These are phyloP conservation scores for Phytopythium chamaehyphon DNA, from an alignment of 352 stramenopile species.

Conservation along the genomic window DNA sequence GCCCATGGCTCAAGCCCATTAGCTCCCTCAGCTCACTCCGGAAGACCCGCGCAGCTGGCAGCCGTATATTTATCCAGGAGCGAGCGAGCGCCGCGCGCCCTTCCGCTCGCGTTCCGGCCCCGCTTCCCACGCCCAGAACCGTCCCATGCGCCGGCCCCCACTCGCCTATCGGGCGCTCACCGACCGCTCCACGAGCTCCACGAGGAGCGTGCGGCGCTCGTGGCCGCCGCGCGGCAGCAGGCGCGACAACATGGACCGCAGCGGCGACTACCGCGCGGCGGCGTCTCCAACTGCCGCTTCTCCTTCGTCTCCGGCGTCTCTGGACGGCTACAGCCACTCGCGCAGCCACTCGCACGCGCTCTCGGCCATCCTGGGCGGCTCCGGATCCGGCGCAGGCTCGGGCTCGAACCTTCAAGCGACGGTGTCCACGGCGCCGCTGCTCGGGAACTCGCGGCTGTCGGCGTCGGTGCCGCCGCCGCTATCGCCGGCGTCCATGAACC, in stretches of 20 bases:
- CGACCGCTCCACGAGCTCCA: no score
- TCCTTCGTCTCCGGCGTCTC: neutral
- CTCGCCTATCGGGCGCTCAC: no score
- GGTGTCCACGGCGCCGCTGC: neutral
- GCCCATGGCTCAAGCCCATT: no score
- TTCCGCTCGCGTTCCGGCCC: no score
- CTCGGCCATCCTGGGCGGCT: conserved; percentile 33
- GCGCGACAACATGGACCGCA: neutral
- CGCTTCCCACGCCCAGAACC: no score
- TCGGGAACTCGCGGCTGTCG: conserved; percentile 12
- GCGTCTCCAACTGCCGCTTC: conserved; percentile 13
- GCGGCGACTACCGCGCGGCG: conserved; percentile 25
- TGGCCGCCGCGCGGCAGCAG: no score
- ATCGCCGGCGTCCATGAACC: neutral
- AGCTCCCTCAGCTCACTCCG: no score
- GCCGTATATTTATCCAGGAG: conserved; percentile 3
- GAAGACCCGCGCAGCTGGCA: no score
- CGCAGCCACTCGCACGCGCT: conserved; percentile 42
- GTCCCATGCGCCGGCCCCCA: no score
- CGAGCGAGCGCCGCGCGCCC: no score
- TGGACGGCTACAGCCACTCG: conserved; percentile 5
- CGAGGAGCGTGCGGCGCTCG: no score
- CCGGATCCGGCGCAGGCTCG: conserved; percentile 4
- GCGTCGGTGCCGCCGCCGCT: conserved; percentile 19
- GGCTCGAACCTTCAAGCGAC: no score